Conservation (phyloP, 768 basidiomycete genomes). For the Termitomyces titanicus region DNA sequence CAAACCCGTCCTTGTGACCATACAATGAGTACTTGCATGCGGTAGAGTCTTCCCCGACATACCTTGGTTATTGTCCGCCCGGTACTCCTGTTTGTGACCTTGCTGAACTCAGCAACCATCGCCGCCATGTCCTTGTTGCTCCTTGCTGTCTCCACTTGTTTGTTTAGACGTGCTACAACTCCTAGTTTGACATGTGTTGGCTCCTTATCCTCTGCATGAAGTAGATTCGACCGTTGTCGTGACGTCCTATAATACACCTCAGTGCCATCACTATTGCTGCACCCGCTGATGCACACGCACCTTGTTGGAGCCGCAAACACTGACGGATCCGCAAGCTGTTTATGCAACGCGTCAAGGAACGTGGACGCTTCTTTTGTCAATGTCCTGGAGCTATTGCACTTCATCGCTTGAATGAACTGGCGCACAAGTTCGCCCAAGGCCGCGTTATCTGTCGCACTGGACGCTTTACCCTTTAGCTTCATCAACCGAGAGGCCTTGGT, state of each 20-base stretch:
- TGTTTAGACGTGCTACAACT: conserved; percentile 53
- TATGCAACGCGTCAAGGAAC: conserved; percentile 67
- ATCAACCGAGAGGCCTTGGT: conserved; percentile 54
- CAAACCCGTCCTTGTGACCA: conserved; percentile 52
- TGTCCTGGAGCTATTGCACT: conserved; percentile 61
- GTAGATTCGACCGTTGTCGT: conserved; percentile 33
- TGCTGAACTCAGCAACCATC: conserved; percentile 69
- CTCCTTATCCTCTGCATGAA: conserved; percentile 36
- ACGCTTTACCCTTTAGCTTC: conserved; percentile 40
- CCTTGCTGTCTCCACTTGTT: conserved; percentile 47
- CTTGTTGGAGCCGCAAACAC: conserved; percentile 55
- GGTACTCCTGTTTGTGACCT: conserved; percentile 62
- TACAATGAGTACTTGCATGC: not conserved
- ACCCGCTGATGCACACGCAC: conserved; percentile 25
- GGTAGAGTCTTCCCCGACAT: conserved; percentile 1
- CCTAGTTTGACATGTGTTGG: conserved; percentile 55
- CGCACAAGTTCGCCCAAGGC: conserved; percentile 49
- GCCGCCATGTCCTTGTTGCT: conserved; percentile 55
- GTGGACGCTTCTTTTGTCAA: conserved; percentile 68
- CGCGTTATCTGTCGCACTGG: conserved; percentile 49
- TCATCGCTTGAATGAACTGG: conserved; percentile 61
- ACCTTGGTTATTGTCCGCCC: conserved; percentile 75
- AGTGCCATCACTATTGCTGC: conserved; percentile 1
- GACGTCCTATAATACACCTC: conserved; percentile 9
- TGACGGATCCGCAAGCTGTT: conserved; percentile 68